These are phyloP conservation scores for Aureobasidium sp. DNA, from an alignment of 2,329 filamentous ascomycete species.

Conservation along the genomic window DNA sequence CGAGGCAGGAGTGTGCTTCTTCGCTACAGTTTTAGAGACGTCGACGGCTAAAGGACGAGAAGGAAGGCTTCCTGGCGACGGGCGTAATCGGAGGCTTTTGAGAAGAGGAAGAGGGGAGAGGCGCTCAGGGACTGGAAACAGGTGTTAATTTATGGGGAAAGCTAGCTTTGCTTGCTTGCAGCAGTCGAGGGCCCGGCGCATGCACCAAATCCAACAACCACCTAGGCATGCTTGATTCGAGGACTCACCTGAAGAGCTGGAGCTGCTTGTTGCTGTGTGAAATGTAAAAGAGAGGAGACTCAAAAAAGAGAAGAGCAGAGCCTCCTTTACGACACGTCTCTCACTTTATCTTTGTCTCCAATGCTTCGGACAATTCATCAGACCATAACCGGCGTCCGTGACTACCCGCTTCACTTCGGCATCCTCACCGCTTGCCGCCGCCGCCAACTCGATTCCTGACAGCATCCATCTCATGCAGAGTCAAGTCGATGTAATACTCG, in stretches of 20 bases:
- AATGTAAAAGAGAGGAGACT: background rate
- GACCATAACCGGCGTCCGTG: background rate
- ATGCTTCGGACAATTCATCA: constrained; percentile 1
- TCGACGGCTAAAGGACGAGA: background rate
- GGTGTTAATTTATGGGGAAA: constrained; percentile 8
- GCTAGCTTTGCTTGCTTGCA: background rate
- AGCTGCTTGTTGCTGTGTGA: background rate
- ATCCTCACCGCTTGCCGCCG: background rate
- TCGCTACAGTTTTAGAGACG: constrained; percentile 43
- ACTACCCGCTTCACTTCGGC: background rate
- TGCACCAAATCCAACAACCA: background rate
- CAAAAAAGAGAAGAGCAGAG: background rate
- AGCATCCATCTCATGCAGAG: background rate
- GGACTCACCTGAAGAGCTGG: background rate
- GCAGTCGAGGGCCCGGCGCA: background rate
- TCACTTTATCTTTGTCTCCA: background rate
- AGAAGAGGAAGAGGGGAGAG: constrained; percentile 20
- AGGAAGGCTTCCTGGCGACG: constrained; percentile 15
- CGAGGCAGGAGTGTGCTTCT: constrained; percentile 91
- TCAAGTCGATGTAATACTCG: background rate
- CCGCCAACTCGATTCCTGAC: background rate
- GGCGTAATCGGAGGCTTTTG: constrained; percentile 18
- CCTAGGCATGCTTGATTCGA: background rate
- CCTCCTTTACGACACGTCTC: background rate
- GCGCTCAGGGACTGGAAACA: constrained; percentile 11